Evolutionary conservation across 768 basidiomycete species (phyloP).

Genomic region (Naganishia friedmannii): DNA sequence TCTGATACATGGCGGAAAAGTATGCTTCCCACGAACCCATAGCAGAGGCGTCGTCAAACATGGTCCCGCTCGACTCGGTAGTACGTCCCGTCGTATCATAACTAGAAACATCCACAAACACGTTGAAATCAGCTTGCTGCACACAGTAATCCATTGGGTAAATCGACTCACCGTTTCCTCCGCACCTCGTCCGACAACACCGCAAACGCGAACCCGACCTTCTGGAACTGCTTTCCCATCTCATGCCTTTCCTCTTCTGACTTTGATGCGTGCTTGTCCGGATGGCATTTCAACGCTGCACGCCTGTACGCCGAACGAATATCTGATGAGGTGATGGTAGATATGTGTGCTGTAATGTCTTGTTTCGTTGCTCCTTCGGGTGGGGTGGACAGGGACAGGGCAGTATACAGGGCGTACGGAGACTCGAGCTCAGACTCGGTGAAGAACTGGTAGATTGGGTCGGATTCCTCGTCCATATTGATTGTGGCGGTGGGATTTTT

Average conservation of each 20-base stretch:
- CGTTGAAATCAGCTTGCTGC: no score
- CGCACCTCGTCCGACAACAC: slow-evolving; percentile 76
- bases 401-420: slow-evolving; percentile 27
- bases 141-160: no score
- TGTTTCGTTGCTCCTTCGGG: neutral
- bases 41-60: slow-evolving; percentile 60
- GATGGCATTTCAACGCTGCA: slow-evolving; percentile 76
- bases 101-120: slow-evolving; percentile 21
- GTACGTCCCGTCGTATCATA: slow-evolving; percentile 87
- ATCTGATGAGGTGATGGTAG: slow-evolving; percentile 58
- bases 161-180: slow-evolving; percentile 56
- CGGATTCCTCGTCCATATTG: slow-evolving; percentile 42
- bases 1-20: slow-evolving; percentile 83
- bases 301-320: slow-evolving; percentile 82
- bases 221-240: slow-evolving; percentile 75
- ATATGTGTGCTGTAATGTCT: neutral
- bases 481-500: neutral
- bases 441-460: slow-evolving; percentile 48
- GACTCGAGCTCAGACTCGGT: slow-evolving; percentile 28
- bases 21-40: slow-evolving; percentile 94
- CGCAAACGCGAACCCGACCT: slow-evolving; percentile 85
- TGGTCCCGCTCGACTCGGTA: slow-evolving; percentile 59
- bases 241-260: slow-evolving; percentile 63
- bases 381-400: slow-evolving; percentile 2
- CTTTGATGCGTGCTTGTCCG: slow-evolving; percentile 76